Percentiles rank a stretch among this genome's conserved stretches.
phyloP scores from a whole-genome alignment of 768 basidiomycete species.

The Tulasnella sp. region DNA sequence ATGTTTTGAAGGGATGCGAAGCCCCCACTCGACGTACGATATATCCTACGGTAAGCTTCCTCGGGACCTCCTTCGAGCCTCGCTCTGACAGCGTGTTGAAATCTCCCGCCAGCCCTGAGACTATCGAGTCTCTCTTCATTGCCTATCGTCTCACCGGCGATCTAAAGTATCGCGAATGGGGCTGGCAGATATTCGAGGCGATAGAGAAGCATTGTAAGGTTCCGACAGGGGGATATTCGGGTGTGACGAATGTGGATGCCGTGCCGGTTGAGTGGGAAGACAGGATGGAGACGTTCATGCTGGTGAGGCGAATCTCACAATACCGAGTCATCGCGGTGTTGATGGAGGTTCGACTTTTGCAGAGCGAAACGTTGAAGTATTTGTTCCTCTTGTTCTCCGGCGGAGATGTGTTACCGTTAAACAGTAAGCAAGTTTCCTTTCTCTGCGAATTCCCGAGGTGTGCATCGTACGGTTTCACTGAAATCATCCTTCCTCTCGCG shows the following conservation, averaged over 20 bases:
- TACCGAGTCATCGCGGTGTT: not conserved
- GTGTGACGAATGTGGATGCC: constrained; percentile 72
- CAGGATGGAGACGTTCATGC: constrained; percentile 91
- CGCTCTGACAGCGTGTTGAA: not conserved
- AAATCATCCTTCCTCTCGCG: not conserved
- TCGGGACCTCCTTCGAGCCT: not conserved
- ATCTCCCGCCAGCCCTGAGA: constrained; percentile 58
- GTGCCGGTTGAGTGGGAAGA: constrained; percentile 58
- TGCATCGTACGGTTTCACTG: constrained; percentile 9
- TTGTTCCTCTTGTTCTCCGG: constrained; percentile 79
- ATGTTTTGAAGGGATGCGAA: not conserved
- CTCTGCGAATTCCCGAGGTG: not conserved
- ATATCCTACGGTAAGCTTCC: constrained; percentile 62
- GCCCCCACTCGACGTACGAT: constrained; percentile 55
- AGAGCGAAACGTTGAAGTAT: constrained; percentile 89
- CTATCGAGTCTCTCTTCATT: constrained; percentile 84
- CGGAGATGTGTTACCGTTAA: constrained; percentile 51
- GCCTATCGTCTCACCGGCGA: constrained; percentile 86
- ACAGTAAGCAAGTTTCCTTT: constrained; percentile 54
- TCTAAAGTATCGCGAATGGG: constrained; percentile 64
- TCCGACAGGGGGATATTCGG: constrained; percentile 70
- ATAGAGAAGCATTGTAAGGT: constrained; percentile 75
- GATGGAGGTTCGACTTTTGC: not conserved
- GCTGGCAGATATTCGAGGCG: constrained; percentile 82
- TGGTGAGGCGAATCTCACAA: constrained; percentile 34